Evolutionary conservation across 371 early-diverging fungal species (phyloP), one percentile per base, ranked within the genome.

Genomic region (Zychaea mexicana): DNA sequence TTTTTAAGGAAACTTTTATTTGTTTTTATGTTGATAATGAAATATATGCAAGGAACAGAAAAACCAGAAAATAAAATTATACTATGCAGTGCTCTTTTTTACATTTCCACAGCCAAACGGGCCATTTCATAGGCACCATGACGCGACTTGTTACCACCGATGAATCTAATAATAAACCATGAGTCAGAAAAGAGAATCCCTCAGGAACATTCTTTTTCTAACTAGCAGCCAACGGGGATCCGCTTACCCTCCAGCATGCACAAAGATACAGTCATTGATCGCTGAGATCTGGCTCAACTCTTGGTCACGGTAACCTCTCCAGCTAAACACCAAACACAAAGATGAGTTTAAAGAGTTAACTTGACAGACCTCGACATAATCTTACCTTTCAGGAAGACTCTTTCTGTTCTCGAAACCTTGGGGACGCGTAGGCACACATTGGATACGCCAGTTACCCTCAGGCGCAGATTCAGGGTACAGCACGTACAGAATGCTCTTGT

Each of bases 291-390:
- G 86, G 59, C 89, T 86, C 68, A 99, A 74, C 42, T 89, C 94
- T 15, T 93, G 89, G 67, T 96, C 97, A 60, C 97, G 89, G 68
- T 92, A 74, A 6, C 99, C 99, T 67, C 97, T 85, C 99, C 99
- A 99, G 36, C 81, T 70, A 55, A 22, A 64, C 3, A 60, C 45
- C 8, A 0, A 7, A 46, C 9, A 6, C 46, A 2, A 57, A 27
- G 27, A 42, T 36, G 36, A 0, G 36, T 8, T 36, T 36, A 36
- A 8, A 2, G 2, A 36, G 8, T 36, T 10, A 10, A 15, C 8
- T 8, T 10, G 8, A 36, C 15, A 42, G n/a, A 61, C 22, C 27
- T 10, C 8, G 15, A 33, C 31, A 31, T 36, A 10, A 10, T 36
- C 15, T 42, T 42, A 77, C 56, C 84, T 85, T 70, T 95, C 92